Evolutionary conservation across 371 early-diverging fungal species (phyloP).

Genomic region (Lichtheimia ramosa): DNA sequence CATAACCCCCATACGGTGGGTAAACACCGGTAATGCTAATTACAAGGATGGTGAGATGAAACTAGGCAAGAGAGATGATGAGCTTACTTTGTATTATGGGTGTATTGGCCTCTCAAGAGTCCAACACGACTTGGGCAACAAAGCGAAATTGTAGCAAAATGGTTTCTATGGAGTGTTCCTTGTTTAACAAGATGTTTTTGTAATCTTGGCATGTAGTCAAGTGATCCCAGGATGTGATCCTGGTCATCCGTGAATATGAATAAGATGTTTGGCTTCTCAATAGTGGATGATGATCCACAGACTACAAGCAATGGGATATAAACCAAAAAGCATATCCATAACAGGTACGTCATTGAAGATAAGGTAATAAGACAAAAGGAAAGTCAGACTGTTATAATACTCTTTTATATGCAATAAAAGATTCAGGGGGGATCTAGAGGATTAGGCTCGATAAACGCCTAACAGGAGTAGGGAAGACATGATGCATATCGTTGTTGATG

Average conservation of each 20-base stretch:
- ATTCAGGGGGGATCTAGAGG: too few relatives aligned
- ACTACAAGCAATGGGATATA: too few relatives aligned
- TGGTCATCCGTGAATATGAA: conserved; percentile 70
- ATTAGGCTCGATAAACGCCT: too few relatives aligned
- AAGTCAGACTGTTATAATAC: too few relatives aligned
- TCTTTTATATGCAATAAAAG: too few relatives aligned
- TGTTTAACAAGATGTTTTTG: conserved; percentile 59
- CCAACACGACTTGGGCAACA: conserved; percentile 69
- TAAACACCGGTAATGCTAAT: conserved; percentile 43
- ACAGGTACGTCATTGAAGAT: too few relatives aligned
- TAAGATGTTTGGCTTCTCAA: conserved; percentile 54
- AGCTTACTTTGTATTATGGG: conserved; percentile 61
- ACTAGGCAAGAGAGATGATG: background rate
- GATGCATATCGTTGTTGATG: too few relatives aligned
- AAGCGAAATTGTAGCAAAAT: conserved; percentile 65
- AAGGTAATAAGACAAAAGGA: too few relatives aligned
- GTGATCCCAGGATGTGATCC: conserved; percentile 52
- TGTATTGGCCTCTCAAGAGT: conserved; percentile 59
- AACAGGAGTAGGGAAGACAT: too few relatives aligned
- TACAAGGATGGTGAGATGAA: background rate
- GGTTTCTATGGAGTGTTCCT: conserved; percentile 60
- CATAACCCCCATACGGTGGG: conserved; percentile 62
- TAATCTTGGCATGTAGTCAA: conserved; percentile 62
- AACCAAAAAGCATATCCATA: too few relatives aligned
- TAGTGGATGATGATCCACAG: too few relatives aligned